A percentile compares a stretch with the other conserved stretches of the same genome.
These are phyloP conservation scores for Annulohypoxylon bovei DNA, from an alignment of 495 filamentous ascomycete genomes.

Conservation along the genomic window DNA sequence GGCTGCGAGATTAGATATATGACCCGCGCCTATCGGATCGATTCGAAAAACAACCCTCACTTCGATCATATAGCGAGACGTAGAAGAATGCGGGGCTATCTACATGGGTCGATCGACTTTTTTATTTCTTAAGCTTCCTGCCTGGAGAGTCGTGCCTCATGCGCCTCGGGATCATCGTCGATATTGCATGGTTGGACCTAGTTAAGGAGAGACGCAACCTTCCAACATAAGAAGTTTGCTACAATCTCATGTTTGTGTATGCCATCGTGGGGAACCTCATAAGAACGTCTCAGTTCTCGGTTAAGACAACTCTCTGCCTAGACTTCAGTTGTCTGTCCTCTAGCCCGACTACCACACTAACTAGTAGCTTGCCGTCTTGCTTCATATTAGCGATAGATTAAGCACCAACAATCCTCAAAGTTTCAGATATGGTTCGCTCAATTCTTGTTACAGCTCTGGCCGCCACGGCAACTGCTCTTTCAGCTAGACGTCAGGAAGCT, in stretches of 20 bases:
- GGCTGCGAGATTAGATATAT: constrained; percentile 19
- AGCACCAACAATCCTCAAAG: background rate
- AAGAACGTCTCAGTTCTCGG: background rate
- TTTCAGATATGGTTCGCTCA: constrained; percentile 27
- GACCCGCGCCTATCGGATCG: constrained; percentile 27
- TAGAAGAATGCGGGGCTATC: constrained; percentile 28
- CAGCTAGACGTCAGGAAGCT: constrained; percentile 14
- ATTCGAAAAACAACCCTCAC: background rate
- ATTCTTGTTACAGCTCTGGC: constrained; percentile 32
- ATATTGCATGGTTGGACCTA: constrained; percentile 7
- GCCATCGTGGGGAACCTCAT: background rate
- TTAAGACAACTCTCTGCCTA: background rate
- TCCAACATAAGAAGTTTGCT: constrained; percentile 29
- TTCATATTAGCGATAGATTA: background rate
- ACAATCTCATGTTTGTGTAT: background rate
- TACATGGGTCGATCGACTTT: background rate
- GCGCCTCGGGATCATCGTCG: constrained; percentile 7
- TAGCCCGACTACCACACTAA: background rate
- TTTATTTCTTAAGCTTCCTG: constrained; percentile 10
- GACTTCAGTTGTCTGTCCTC: background rate
- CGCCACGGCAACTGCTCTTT: constrained; percentile 18
- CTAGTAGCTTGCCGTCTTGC: background rate
- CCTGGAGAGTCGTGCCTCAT: constrained; percentile 1
- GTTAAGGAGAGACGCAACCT: constrained; percentile 7
- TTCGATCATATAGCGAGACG: constrained; percentile 10